phyloP scores from a whole-genome alignment of 371 early-diverging fungal genomes.

The Lichtheimia hyalospora region DNA sequence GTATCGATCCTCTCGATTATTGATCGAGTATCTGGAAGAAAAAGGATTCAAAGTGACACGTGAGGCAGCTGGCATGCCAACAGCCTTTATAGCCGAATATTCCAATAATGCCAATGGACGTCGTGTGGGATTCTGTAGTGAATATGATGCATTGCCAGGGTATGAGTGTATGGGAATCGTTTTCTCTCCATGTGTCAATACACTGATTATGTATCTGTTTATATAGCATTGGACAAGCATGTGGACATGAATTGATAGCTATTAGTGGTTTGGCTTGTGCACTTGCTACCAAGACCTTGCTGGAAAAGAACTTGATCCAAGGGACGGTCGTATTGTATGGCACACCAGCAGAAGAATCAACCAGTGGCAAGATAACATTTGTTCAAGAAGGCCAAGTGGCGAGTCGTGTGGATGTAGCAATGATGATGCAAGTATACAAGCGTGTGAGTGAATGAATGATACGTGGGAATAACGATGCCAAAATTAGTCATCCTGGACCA shows the following conservation, averaged over 20 bases:
- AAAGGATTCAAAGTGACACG: slow-evolving; percentile 57
- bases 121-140: slow-evolving; percentile 57
- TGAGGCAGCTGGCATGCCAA: slow-evolving; percentile 55
- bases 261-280: slow-evolving; percentile 70
- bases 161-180: slow-evolving; percentile 4
- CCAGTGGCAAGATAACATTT: slow-evolving; percentile 73
- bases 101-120: slow-evolving; percentile 38
- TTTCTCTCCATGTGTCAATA: no score
- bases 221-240: slow-evolving; percentile 61
- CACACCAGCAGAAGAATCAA: slow-evolving; percentile 78
- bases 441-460: not conserved
- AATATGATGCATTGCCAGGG: slow-evolving; percentile 71
- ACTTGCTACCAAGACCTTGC: slow-evolving; percentile 52
- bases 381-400: slow-evolving; percentile 61
- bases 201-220: not conserved
- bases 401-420: slow-evolving; percentile 56
- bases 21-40: slow-evolving; percentile 58
- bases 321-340: slow-evolving; percentile 74
- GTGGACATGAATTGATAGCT: slow-evolving; percentile 72
- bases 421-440: slow-evolving; percentile 65
- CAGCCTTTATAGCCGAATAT: slow-evolving; percentile 66
- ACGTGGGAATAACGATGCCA: not conserved
- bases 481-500: slow-evolving; percentile 29
- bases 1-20: slow-evolving; percentile 41
- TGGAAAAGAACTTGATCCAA: slow-evolving; percentile 49